A percentile compares a stretch with the other conserved stretches of the same genome.
phyloP scores from a whole-genome alignment of 768 basidiomycete species.

The Chalciporus chontae region DNA sequence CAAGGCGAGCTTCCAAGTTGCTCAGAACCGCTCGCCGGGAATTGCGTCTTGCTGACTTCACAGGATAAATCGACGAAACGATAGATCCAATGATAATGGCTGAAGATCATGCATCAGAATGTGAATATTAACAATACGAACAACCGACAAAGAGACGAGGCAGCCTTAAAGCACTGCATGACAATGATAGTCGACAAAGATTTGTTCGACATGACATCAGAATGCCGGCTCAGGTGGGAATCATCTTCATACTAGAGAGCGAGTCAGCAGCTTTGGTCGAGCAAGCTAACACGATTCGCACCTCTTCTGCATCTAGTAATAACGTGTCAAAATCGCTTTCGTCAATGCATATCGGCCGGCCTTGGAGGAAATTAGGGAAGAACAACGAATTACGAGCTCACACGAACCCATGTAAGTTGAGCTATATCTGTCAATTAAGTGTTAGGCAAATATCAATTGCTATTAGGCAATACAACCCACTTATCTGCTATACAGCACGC shows the following conservation, averaged over 20 bases:
- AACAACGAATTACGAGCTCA: neutral
- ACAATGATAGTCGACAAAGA: conserved; percentile 39
- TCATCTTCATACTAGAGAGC: conserved; percentile 53
- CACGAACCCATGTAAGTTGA: conserved; percentile 69
- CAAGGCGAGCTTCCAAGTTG: conserved; percentile 60
- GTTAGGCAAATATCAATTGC: conserved; percentile 1
- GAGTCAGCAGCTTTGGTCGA: conserved; percentile 7
- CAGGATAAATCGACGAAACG: conserved; percentile 66
- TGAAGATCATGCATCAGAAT: conserved; percentile 26
- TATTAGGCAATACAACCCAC: conserved; percentile 36
- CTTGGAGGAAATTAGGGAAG: conserved; percentile 29
- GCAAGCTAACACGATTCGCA: conserved; percentile 23
- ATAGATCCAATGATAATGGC: conserved; percentile 67
- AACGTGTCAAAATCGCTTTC: conserved; percentile 70
- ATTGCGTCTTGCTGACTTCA: conserved; percentile 45
- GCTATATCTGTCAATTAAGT: conserved; percentile 46
- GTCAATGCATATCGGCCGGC: conserved; percentile 64
- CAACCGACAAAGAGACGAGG: conserved; percentile 55
- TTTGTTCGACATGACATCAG: conserved; percentile 37
- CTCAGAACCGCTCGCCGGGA: conserved; percentile 49
- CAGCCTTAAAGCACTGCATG: conserved; percentile 54
- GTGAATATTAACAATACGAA: conserved; percentile 2
- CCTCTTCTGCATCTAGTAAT: conserved; percentile 53
- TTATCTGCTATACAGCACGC: conserved; percentile 67
- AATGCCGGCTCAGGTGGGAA: conserved; percentile 47